These are phyloP conservation scores for Cytospora piceicola DNA, from an alignment of 2,329 filamentous ascomycete genomes.

Conservation along the genomic window DNA sequence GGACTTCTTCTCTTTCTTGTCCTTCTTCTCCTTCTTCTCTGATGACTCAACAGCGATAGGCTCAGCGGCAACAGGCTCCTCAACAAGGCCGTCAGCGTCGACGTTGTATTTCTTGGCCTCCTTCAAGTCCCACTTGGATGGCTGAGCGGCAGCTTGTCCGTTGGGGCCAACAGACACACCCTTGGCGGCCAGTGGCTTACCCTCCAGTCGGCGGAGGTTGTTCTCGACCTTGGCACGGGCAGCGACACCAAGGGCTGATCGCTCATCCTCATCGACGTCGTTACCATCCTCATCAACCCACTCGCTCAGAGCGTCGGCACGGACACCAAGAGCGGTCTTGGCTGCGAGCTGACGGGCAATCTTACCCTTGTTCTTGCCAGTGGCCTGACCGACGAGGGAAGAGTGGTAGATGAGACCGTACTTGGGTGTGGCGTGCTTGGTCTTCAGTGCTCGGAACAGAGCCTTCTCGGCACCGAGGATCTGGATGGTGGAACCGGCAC, in stretches of 20 bases:
- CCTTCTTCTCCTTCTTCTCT: conserved; percentile 41
- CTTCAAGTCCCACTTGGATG: conserved; percentile 87
- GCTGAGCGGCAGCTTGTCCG: conserved; percentile 62
- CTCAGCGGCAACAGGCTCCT: conserved; percentile 62
- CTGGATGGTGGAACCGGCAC: conserved; percentile 93
- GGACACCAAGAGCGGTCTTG: conserved; percentile 90
- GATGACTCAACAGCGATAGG: not conserved
- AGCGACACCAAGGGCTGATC: conserved; percentile 75
- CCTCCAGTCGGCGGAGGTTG: conserved; percentile 78
- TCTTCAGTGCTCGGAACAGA: conserved; percentile 96
- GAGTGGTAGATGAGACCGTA: conserved; percentile 95
- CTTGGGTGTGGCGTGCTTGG: conserved; percentile 98
- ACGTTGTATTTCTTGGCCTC: conserved; percentile 93
- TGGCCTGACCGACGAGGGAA: conserved; percentile 93
- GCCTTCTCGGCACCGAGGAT: conserved; percentile 99
- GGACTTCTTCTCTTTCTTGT: conserved; percentile 47
- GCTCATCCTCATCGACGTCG: conserved; percentile 83
- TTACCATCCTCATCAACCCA: conserved; percentile 72
- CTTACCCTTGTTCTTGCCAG: conserved; percentile 98
- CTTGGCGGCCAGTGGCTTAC: conserved; percentile 82
- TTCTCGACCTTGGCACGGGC: conserved; percentile 76
- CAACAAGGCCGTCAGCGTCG: conserved; percentile 84
- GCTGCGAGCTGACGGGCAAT: conserved; percentile 95
- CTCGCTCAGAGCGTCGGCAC: conserved; percentile 86
- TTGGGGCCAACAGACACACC: conserved; percentile 76